Evolutionary conservation across 306 rosid species (phyloP).

Genomic region (Prunus davidiana): DNA sequence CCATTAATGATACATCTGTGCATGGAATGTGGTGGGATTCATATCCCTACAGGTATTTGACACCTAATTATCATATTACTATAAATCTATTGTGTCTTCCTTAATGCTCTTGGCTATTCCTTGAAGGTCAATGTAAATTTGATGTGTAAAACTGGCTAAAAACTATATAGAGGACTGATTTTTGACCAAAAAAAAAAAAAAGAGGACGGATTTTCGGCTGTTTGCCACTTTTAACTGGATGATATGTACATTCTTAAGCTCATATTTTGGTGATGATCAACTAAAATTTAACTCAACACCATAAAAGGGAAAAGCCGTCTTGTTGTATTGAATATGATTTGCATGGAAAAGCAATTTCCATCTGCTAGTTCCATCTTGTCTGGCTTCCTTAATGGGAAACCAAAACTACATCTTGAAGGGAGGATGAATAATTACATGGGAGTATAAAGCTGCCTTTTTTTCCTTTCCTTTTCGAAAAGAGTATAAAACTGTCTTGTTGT

Average conservation of each 20-base stretch:
- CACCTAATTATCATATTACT: slow-evolving; percentile 9
- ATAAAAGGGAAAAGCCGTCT: not conserved
- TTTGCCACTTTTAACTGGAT: slow-evolving; percentile 9
- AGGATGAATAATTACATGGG: not conserved
- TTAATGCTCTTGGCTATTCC: slow-evolving; percentile 1
- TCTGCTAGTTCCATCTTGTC: not conserved
- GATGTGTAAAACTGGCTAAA: slow-evolving; percentile 4
- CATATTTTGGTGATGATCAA: slow-evolving; percentile 9
- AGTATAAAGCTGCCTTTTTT: not conserved
- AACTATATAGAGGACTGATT: not conserved
- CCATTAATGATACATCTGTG: slow-evolving; percentile 94
- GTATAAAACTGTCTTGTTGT: not conserved
- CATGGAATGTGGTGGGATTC: slow-evolving; percentile 99
- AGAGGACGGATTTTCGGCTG: slow-evolving; percentile 6
- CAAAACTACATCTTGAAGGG: not conserved
- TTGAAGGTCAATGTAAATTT: slow-evolving; percentile 1
- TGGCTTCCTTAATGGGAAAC: not conserved
- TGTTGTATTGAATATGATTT: too few species aligned
- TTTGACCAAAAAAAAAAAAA: too few species aligned
- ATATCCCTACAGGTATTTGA: slow-evolving; percentile 86
- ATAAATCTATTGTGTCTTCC: not conserved
- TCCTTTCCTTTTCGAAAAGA: too few species aligned
- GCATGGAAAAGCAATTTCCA: not conserved
- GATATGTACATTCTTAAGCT: slow-evolving; percentile 17
- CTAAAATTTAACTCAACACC: not conserved